Evolutionary conservation across 1,139 yeast genomes (phyloP), one percentile per base, ranked within the genome.

Genomic region (Pichia sp.): DNA sequence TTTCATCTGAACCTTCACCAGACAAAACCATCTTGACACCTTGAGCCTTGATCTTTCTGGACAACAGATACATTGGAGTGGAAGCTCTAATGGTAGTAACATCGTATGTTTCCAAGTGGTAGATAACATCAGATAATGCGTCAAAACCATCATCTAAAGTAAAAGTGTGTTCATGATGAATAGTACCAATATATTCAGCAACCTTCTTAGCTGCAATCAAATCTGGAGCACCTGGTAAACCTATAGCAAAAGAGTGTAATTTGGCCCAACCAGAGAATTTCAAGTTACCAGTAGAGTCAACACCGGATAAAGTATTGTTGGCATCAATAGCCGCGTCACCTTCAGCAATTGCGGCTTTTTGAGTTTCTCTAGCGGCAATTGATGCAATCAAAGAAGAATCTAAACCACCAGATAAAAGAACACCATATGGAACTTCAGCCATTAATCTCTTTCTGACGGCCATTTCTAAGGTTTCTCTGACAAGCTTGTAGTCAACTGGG

Each of bases 381-480:
- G 98, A 68, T 36, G 98, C 98, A 64, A 92, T 92, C 67, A 92
- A 75, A 38, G 97, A 87, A 42, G 97, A 88, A 66, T 92, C 98
- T 59, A 92, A 77, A 53, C 98, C 98, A 64, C 98, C 98, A 36
- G 97, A 87, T 56, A 92, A 74, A 58, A 92, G 73, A 40, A 92
- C 98, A 71, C 98, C 98, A 67, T 87, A 86, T 44, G 98, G 97
- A 50, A 92, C 98, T 71, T 92, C 98, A 46, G 97, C 94, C 98
- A 92, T 92, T 62, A 92, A 78, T 75, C 98, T 83, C 84, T 92
- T 94, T 75, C 97, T 85, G 46, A 92, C 98, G 43, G 98, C 92
- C 71, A 84, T 73, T 68, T 92, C 98, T 62, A 92, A 77, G 42
- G 85, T 66, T 60, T 81, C 85, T 66, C 97, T 83, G 52, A 92